Evolutionary conservation across 129 eudicot species (phyloP), one percentile per base, ranked within the genome.

Genomic region (Sambucus nigra): DNA sequence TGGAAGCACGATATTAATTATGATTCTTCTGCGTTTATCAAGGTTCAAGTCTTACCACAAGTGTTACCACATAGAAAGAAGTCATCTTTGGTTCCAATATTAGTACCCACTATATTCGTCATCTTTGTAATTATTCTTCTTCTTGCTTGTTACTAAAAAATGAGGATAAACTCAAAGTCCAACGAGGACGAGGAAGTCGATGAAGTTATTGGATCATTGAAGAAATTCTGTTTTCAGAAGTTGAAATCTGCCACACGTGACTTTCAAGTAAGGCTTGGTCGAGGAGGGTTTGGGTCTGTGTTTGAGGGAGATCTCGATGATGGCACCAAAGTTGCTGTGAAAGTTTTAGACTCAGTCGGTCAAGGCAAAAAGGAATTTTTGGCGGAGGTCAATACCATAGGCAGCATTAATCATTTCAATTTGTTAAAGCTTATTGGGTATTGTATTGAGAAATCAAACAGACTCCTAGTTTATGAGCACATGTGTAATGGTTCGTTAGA

Each of bases 401-500:
- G 80, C 20, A 78, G 60, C 40, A 60, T 75, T 26, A 76, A 73
- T 40, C 80, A 78, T 27, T 47, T 78, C 47, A 73, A 78, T 57
- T 21, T 78, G 39, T 74, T 78, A 49, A 60, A 42, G 41, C 22
- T 78, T 38, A 26, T 69, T 17, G 85, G 80, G 15, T 73, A 52
- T 51, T 73, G 80, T 57, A 61, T 40, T 28, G 73, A 74, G 23
- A 60, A 59, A 4, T 24, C 48, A 0, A 63, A 73, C 7, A 57
- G 73, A 27, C 57, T 78, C 2, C 61, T 78, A 0, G 74, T 78
- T 0, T 78, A 78, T 45, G 76, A 73, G 59, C 61, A 63, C 32
- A 78, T 73, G 80, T 23, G 57, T 13, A 78, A 78, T 21, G 76
- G 84, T 2, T 78, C 84, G 13, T 48, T 78, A 13, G 77, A 70